A percentile compares a stretch with the other conserved stretches of the same genome.
Conservation (phyloP, 2,329 filamentous ascomycete species). For the Tolypocladium pustulatum region DNA sequence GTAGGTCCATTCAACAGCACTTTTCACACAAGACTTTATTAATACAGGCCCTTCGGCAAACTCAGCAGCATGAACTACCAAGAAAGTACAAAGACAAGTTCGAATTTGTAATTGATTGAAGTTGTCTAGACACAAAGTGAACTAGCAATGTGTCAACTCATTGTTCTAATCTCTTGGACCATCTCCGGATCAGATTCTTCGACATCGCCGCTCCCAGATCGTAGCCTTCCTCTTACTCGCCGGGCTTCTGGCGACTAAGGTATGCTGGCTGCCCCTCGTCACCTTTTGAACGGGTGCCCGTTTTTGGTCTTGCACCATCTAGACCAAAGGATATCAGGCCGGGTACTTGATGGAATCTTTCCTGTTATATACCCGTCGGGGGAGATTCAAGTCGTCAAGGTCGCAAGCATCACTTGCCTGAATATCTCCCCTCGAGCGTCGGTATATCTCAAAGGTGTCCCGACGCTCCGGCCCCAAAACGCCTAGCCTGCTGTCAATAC, state of each 20-base stretch:
- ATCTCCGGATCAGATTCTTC: not conserved
- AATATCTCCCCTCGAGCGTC: constrained; percentile 1
- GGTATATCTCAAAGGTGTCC: constrained; percentile 11
- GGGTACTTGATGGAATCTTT: not conserved
- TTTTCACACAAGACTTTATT: too few species aligned
- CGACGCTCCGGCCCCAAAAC: constrained; percentile 9
- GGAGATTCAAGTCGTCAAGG: constrained; percentile 4
- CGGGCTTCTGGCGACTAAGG: not conserved
- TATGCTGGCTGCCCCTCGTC: not conserved
- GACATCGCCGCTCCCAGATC: not conserved
- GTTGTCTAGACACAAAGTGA: not conserved
- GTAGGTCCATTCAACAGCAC: not conserved
- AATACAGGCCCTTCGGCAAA: not conserved
- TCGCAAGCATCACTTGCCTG: not conserved
- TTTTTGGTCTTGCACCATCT: not conserved
- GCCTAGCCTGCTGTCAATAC: constrained; percentile 17
- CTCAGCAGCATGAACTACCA: not conserved
- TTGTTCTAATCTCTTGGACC: not conserved
- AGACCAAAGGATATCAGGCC: not conserved
- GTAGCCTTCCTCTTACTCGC: too few species aligned
- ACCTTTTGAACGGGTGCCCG: not conserved
- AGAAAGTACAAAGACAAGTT: fast-evolving
- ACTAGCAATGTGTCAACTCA: not conserved
- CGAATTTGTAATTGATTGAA: not conserved
- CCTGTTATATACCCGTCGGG: not conserved